Evolutionary conservation across 1,284 basidiomycete genomes (phyloP), one percentile per base, ranked within the genome.

Genomic region (Leccinum variabile): DNA sequence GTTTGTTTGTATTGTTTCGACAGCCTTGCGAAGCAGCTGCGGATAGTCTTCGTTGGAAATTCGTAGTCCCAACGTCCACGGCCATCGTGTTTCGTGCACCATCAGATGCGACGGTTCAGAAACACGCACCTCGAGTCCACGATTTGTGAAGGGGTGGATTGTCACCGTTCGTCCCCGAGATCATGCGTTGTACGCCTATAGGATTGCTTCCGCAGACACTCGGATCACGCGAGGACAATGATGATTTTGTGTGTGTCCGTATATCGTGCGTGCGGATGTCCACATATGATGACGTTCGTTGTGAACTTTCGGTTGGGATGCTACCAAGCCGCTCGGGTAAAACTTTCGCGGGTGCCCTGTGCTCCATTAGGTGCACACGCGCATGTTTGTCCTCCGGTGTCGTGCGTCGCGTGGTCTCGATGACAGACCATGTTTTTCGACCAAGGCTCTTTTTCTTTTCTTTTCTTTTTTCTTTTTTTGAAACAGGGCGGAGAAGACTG

Each of bases 321-420:
- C 5, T 41, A 41, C 8, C 16, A 49, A 7, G 22, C 13, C 54
- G 41, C 59, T 54, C 56, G 32, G 39, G n/a, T 41, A 56, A 60
- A 70, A 73, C 66, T 63, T 73, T 70, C 69, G 71, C 69, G 69
- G 69, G 52, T 71, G 57, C 39, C 16, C 22, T 13, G 33, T 56
- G 44, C 63, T 65, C 62, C 65, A 67, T 69, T 46, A 11, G 18
- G 18, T 46, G 7, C n/a, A 11, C 41, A 9, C 41, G 57, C 59
- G 46, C 52, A 13, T 52, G 35, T 56, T 70, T 59, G 59, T 59
- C 37, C 57, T 60, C 49, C 61, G 70, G 60, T 56, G 56, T 50
- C 37, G 46, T 57, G 52, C 28, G 64, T 72, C 70, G 69, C 70
- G 67, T 70, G 70, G 68, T 46, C 46, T 25, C 33, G 10, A 11